Evolutionary conservation across 176 grass and related monocot genomes (phyloP).

Genomic region (Thalia dealbata): DNA sequence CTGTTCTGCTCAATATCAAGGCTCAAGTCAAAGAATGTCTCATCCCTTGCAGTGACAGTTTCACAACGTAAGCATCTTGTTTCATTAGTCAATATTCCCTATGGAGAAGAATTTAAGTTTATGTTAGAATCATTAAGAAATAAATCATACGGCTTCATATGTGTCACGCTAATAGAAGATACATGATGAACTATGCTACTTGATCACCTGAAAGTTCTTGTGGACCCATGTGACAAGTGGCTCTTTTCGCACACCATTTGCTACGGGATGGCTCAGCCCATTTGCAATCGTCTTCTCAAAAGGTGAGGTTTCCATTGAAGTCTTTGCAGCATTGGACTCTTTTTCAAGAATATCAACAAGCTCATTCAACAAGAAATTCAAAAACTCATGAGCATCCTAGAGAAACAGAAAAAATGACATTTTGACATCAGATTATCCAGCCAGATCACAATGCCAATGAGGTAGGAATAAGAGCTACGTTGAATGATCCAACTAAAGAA

Average conservation of each 20-base stretch:
- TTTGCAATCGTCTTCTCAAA: slow-evolving; percentile 21
- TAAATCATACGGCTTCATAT: neutral
- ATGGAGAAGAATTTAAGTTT: neutral
- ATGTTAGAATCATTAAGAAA: neutral
- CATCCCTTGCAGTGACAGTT: slow-evolving; percentile 29
- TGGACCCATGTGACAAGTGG: slow-evolving; percentile 24
- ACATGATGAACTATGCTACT: neutral
- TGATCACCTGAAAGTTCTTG: slow-evolving; percentile 22
- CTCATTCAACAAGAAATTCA: slow-evolving; percentile 28
- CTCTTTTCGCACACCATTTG: slow-evolving; percentile 16
- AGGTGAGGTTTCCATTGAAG: slow-evolving; percentile 8
- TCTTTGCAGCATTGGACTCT: slow-evolving; percentile 15
- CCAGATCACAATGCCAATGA: neutral
- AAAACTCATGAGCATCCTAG: slow-evolving; percentile 32
- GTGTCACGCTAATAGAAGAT: neutral
- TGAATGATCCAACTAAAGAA: slow-evolving; percentile 8
- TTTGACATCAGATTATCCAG: neutral
- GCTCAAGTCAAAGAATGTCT: slow-evolving; percentile 26
- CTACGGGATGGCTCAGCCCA: slow-evolving; percentile 7
- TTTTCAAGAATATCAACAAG: slow-evolving; percentile 29
- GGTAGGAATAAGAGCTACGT: neutral
- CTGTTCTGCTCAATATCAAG: slow-evolving; percentile 32
- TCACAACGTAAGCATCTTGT: slow-evolving; percentile 26
- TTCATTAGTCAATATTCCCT: slow-evolving; percentile 33
- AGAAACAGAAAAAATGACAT: neutral